Base-by-base conservation (phyloP, 1,139 yeast genomes). In the Blastobotrys niveus region DNA sequence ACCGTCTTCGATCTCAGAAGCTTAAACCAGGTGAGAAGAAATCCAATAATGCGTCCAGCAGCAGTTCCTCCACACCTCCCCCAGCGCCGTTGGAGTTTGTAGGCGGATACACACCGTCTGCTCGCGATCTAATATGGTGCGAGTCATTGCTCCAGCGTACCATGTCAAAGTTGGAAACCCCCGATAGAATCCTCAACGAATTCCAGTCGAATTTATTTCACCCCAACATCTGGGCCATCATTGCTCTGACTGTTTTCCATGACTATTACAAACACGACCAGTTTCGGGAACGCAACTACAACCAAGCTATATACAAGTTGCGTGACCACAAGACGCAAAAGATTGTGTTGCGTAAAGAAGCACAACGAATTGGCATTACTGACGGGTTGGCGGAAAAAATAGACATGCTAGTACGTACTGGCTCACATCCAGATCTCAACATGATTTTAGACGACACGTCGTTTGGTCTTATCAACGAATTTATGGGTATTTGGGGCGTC, bases 401-500 rank as follows among this genome's bases (percentile, higher is more conserved):
- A 7, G 34, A 25, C 3, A 15, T 19, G 3, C 33, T 40, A n/a
- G 43, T 32, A 12, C 6, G 22, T 3, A 26, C 12, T 14, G 38
- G 38, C 29, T 12, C 25, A 12, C 43, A 40, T 17, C 9, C 5
- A 7, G 43, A 33, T 5, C 17, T 40, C 29, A 27, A 32, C 4
- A 17, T 8, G 9, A 26, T 40, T 15, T 3, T 22, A 12, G 22
- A 18, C 2, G 43, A 40, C 20, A 19, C n/a, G 2, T 10, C 31
- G 14, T 19, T 35, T 5, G 32, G 8, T 7, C 27, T n/a, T 15
- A 51, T 56, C 14, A 59, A 60, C n/a, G 52, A 63, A 41, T 71
- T 79, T 43, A 61, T 64, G 36, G 65, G 68, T 2, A 71, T 80
- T 14, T 69, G 74, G 54, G 80, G 80, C 0, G 78, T 79, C 10